Evolutionary conservation across 805 yeast genomes (phyloP).

Genomic region (Saturnispora galanensis): DNA sequence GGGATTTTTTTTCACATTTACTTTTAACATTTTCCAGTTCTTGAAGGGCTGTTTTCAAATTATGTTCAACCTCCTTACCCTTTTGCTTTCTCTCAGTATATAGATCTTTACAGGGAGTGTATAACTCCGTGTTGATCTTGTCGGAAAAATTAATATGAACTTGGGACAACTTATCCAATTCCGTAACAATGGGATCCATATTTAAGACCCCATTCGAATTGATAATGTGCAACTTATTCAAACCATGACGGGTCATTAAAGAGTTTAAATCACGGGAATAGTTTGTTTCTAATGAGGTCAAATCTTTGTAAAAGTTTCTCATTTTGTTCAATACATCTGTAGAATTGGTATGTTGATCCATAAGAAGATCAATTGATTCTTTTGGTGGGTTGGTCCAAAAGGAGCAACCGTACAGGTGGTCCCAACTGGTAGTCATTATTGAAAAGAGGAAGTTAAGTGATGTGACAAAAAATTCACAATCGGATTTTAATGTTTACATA

Average conservation of each 20-base stretch:
- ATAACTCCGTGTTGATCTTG: conserved; percentile 41
- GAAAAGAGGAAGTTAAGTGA: neutral
- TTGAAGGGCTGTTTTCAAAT: conserved; percentile 28
- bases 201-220: neutral
- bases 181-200: conserved; percentile 1
- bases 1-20: conserved; percentile 31
- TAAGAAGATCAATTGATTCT: conserved; percentile 29
- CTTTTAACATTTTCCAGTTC: conserved; percentile 22
- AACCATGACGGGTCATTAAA: conserved; percentile 22
- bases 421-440: neutral
- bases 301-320: conserved; percentile 40
- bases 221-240: conserved; percentile 27
- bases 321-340: conserved; percentile 47
- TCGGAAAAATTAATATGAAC: conserved; percentile 44
- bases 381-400: conserved; percentile 8
- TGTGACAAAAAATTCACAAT: neutral
- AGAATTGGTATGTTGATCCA: conserved; percentile 49
- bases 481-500: neutral
- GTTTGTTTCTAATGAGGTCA: conserved; percentile 62
- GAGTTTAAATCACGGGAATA: conserved; percentile 47
- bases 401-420: neutral
- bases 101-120: conserved; percentile 45
- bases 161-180: conserved; percentile 33
- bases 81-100: conserved; percentile 40
- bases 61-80: conserved; percentile 46